Percentiles rank a stretch among this genome's conserved stretches.
These are phyloP conservation scores for Syncephalastrum racemosum DNA, from an alignment of 371 early-diverging fungal genomes.

Conservation along the genomic window DNA sequence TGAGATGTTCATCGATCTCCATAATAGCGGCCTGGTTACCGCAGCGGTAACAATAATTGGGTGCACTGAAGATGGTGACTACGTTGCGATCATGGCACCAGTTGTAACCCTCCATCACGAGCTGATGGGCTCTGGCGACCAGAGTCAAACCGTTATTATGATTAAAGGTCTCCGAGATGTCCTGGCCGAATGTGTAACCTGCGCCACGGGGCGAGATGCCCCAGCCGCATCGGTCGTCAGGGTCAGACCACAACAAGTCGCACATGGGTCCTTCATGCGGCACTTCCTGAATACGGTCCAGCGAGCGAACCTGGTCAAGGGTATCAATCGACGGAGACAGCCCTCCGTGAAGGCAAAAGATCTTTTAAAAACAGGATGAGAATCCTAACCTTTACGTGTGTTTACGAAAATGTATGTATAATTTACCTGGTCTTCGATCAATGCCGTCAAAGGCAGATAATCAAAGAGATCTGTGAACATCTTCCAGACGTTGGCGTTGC, in stretches of 20 bases:
- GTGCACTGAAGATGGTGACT: slow-evolving; percentile 99
- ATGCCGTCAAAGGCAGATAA: slow-evolving; percentile 96
- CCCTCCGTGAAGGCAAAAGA: slow-evolving; percentile 99
- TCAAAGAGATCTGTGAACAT: slow-evolving; percentile 99
- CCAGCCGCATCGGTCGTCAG: slow-evolving; percentile 98
- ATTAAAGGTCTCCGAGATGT: slow-evolving; percentile 96
- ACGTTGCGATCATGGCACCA: slow-evolving; percentile 98
- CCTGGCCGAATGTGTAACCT: slow-evolving; percentile 98
- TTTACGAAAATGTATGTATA: not conserved
- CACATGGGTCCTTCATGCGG: slow-evolving; percentile 99
- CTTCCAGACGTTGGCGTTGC: slow-evolving; percentile 98
- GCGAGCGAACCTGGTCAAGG: slow-evolving; percentile 95
- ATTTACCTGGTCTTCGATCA: slow-evolving; percentile 56
- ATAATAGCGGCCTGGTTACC: slow-evolving; percentile 99
- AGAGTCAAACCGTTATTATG: slow-evolving; percentile 94
- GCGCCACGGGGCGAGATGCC: slow-evolving; percentile 98
- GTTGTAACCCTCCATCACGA: slow-evolving; percentile 94
- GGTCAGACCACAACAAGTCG: slow-evolving; percentile 99
- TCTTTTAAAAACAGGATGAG: slow-evolving; percentile 31
- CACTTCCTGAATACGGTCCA: slow-evolving; percentile 98
- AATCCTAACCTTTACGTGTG: too few relatives aligned
- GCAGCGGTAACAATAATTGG: slow-evolving; percentile 99
- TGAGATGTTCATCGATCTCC: slow-evolving; percentile 91
- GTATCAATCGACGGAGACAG: slow-evolving; percentile 97
- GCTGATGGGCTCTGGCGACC: slow-evolving; percentile 96